These are phyloP conservation scores for Kurtzmaniella quercitrusa DNA, from an alignment of 1,139 yeast species.

Conservation along the genomic window DNA sequence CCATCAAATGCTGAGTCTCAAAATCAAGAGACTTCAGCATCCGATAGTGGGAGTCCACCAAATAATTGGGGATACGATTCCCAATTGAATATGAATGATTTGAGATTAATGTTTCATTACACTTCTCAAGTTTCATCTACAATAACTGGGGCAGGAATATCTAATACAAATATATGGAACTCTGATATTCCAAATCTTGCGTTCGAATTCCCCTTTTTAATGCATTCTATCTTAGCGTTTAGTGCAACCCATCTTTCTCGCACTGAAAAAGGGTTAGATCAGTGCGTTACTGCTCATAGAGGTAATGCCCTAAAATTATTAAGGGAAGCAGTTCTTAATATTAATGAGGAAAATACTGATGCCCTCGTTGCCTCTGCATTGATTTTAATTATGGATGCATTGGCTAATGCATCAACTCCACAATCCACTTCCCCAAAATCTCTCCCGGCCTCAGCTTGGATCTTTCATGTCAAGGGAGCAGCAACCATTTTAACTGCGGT, in stretches of 20 bases:
- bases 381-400: constrained; percentile 83
- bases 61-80: not conserved
- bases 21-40: not conserved
- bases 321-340: constrained; percentile 80
- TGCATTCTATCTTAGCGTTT: constrained; percentile 88
- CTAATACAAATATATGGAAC: constrained; percentile 84
- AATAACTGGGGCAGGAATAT: constrained; percentile 85
- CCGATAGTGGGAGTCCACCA: constrained; percentile 1
- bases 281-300: constrained; percentile 80
- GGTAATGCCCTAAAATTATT: constrained; percentile 79
- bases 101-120: constrained; percentile 82
- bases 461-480: constrained; percentile 94
- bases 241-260: constrained; percentile 88
- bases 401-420: constrained; percentile 88
- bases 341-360: constrained; percentile 81
- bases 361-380: constrained; percentile 91
- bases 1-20: not conserved
- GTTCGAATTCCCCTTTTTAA: constrained; percentile 80
- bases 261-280: constrained; percentile 71
- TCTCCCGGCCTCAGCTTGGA: constrained; percentile 92
- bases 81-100: constrained; percentile 65
- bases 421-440: constrained; percentile 56
- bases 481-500: constrained; percentile 93
- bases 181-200: constrained; percentile 85
- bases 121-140: constrained; percentile 81